Percentiles rank a stretch among this genome's conserved stretches.
Evolutionary conservation across 306 rosid species (phyloP).

Genomic region (Vigna reflexopilosa): DNA sequence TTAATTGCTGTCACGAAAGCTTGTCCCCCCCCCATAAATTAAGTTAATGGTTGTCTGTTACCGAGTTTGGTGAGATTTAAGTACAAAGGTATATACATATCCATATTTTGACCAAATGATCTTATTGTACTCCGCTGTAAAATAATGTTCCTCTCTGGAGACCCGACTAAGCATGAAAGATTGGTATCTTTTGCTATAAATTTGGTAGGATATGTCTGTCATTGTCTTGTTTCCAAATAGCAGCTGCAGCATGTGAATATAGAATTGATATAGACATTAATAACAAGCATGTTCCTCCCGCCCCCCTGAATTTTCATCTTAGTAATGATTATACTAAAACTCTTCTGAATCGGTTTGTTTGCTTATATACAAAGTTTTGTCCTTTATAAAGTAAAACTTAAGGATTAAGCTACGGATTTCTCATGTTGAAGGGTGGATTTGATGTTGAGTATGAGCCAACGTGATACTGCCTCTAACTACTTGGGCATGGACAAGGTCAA

Average conservation of each 20-base stretch:
- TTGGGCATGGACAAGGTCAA: not conserved
- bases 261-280: no score
- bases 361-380: not conserved
- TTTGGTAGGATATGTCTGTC: not conserved
- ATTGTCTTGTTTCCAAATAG: constrained; percentile 3
- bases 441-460: constrained; percentile 11
- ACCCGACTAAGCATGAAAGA: not conserved
- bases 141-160: constrained; percentile 30
- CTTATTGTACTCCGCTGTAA: constrained; percentile 19
- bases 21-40: not conserved
- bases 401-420: not conserved
- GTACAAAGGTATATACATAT: constrained; percentile 14
- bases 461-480: constrained; percentile 10
- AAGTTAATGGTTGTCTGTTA: constrained; percentile 21
- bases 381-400: not conserved
- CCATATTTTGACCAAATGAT: constrained; percentile 1
- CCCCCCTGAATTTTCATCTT: not conserved
- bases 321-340: not conserved
- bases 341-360: not conserved
- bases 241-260: no score
- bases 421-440: constrained; percentile 5
- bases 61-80: constrained; percentile 20
- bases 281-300: not conserved
- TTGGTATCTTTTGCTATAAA: not conserved
- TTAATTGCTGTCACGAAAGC: constrained; percentile 33